Percentiles rank a stretch among this genome's conserved stretches.
phyloP scores from a whole-genome alignment of 192 early-diverging fungal species.

The Phlyctochytrium planicorne region DNA sequence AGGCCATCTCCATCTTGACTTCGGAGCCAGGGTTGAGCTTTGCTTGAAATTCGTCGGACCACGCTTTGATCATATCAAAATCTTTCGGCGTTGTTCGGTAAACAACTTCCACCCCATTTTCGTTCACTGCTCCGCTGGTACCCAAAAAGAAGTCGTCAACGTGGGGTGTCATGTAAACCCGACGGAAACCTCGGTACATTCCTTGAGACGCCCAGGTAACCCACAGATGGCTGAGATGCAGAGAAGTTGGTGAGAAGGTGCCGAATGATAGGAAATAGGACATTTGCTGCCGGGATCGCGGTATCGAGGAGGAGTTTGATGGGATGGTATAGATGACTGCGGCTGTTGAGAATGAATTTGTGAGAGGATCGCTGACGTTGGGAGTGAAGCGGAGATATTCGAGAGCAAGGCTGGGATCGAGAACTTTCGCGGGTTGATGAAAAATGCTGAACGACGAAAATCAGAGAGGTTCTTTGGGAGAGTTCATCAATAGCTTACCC shows the following conservation, averaged over 20 bases:
- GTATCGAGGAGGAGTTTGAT: no score
- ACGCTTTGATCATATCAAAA: slow-evolving; percentile 28
- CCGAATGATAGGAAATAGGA: background rate
- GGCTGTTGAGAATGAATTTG: no score
- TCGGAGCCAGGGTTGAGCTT: slow-evolving; percentile 37
- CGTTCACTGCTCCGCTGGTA: slow-evolving; percentile 11
- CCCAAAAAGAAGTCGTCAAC: slow-evolving; percentile 30
- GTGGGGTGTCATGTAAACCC: slow-evolving; percentile 41
- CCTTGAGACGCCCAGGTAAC: slow-evolving; percentile 45
- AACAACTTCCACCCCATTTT: slow-evolving; percentile 6
- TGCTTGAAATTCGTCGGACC: slow-evolving; percentile 33
- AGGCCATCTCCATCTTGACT: slow-evolving; percentile 29
- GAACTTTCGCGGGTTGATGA: no score
- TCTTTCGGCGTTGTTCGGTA: slow-evolving; percentile 37
- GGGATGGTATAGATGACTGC: no score
- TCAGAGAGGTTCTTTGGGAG: no score
- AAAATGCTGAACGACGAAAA: no score
- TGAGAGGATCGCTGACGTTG: no score
- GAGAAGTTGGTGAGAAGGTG: slow-evolving; percentile 42
- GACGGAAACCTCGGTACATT: slow-evolving; percentile 43
- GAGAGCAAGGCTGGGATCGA: no score
- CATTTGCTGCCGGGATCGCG: slow-evolving; percentile 1
- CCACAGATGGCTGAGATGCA: slow-evolving; percentile 43
- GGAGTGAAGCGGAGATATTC: no score
- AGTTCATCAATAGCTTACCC: no score